Conservation (phyloP, 441 rosid species). For the Metrosideros polymorpha region DNA sequence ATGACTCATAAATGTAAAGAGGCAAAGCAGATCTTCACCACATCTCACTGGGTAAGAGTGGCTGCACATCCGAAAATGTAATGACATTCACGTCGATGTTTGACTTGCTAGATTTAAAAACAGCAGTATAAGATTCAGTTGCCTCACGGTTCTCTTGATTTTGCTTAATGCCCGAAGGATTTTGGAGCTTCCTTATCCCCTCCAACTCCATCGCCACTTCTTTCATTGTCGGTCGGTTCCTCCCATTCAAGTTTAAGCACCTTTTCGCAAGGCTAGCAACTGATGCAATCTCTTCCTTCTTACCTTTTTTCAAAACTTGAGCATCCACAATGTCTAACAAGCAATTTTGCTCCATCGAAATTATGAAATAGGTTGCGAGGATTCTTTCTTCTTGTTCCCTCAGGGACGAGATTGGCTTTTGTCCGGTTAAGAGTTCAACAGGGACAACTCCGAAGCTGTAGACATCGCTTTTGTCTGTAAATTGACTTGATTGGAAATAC, state of each 20-base stretch:
- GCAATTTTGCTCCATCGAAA: neutral
- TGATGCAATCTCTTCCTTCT: neutral
- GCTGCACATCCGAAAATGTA: neutral
- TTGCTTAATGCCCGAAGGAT: neutral
- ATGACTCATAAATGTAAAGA: neutral
- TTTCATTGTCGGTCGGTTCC: neutral
- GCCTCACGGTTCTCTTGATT: neutral
- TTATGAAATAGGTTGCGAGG: neutral
- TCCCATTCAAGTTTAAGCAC: neutral
- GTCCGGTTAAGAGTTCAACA: neutral
- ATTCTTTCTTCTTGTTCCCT: neutral
- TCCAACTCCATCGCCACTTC: neutral
- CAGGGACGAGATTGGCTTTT: neutral
- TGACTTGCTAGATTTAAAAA: neutral
- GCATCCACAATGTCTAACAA: neutral
- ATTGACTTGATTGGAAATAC: neutral
- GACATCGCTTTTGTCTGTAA: neutral
- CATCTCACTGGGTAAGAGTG: neutral
- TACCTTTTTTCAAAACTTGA: neutral
- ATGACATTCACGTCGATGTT: neutral
- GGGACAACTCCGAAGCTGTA: neutral
- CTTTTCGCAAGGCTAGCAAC: neutral
- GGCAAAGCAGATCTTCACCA: neutral
- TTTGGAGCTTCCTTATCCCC: neutral
- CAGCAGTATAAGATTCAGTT: neutral